Conservation (phyloP, 257 asterid genomes). For the Fraxinus pennsylvanica region DNA sequence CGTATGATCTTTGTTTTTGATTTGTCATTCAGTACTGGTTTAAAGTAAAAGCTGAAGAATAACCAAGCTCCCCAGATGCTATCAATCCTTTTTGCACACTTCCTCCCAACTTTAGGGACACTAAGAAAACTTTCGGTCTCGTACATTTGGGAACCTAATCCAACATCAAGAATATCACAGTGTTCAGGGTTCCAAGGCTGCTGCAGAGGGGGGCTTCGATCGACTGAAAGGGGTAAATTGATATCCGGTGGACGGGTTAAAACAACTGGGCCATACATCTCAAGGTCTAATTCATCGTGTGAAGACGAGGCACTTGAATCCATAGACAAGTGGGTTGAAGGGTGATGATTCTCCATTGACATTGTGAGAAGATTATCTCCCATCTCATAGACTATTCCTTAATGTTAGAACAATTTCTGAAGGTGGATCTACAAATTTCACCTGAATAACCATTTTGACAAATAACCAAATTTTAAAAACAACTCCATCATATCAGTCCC, state of each 20-base stretch:
- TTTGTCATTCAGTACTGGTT: slow-evolving; percentile 78
- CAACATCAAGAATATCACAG: slow-evolving; percentile 81
- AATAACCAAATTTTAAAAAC: slow-evolving; percentile 29
- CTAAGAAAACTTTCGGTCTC: slow-evolving; percentile 58
- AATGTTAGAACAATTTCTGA: slow-evolving; percentile 20
- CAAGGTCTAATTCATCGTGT: slow-evolving; percentile 76
- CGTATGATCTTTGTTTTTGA: slow-evolving; percentile 68
- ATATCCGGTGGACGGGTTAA: slow-evolving; percentile 85
- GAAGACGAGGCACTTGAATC: slow-evolving; percentile 85
- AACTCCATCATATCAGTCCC: slow-evolving; percentile 30
- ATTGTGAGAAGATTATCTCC: slow-evolving; percentile 70
- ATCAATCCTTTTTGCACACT: slow-evolving; percentile 74
- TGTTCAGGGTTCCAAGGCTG: slow-evolving; percentile 69
- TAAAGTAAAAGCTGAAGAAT: slow-evolving; percentile 89
- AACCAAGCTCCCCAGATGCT: slow-evolving; percentile 99
- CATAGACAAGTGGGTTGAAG: slow-evolving; percentile 90
- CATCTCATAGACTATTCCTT: slow-evolving; percentile 47
- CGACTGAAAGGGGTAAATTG: slow-evolving; percentile 76
- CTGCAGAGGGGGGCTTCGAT: slow-evolving; percentile 74
- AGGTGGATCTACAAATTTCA: slow-evolving; percentile 26
- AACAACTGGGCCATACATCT: slow-evolving; percentile 66
- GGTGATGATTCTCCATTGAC: slow-evolving; percentile 86
- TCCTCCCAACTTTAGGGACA: slow-evolving; percentile 65
- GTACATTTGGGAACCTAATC: slow-evolving; percentile 65
- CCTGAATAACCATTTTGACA: slow-evolving; percentile 36